Conservation (phyloP, 306 rosid genomes). For the Rosa multiflora region DNA sequence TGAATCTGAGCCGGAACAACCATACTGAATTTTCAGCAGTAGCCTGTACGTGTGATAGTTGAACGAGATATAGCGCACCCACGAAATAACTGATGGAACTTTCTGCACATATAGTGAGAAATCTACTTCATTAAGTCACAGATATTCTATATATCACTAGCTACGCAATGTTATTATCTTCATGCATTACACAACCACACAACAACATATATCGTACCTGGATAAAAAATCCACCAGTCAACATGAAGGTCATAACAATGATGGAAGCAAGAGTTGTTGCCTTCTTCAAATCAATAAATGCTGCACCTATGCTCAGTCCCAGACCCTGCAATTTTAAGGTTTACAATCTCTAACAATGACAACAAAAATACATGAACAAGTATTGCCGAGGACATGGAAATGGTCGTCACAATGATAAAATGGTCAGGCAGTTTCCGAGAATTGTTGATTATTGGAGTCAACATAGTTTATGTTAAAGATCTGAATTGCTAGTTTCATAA, state of each 20-base stretch:
- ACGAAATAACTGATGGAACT: conserved; percentile 74
- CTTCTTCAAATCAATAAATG: conserved; percentile 75
- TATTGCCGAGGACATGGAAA: background rate
- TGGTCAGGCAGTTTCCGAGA: background rate
- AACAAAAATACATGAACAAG: background rate
- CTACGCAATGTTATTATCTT: background rate
- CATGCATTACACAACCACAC: background rate
- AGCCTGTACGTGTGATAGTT: conserved; percentile 95
- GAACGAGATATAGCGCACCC: conserved; percentile 91
- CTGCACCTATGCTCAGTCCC: conserved; percentile 91
- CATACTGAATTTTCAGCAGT: conserved; percentile 80
- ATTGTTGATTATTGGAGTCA: no score
- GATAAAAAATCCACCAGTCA: conserved; percentile 93
- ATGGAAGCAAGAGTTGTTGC: conserved; percentile 92
- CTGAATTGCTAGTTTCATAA: no score
- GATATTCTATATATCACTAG: background rate
- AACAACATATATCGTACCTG: conserved; percentile 40
- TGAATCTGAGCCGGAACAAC: background rate
- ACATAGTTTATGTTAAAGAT: no score
- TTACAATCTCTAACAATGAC: background rate
- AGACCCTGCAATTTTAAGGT: conserved; percentile 53
- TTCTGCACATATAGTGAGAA: conserved; percentile 36
- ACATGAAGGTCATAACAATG: conserved; percentile 98
- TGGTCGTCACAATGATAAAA: background rate
- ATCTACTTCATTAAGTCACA: background rate